Base-by-base conservation (phyloP, 1,139 yeast genomes). In the Pichia sp. region DNA sequence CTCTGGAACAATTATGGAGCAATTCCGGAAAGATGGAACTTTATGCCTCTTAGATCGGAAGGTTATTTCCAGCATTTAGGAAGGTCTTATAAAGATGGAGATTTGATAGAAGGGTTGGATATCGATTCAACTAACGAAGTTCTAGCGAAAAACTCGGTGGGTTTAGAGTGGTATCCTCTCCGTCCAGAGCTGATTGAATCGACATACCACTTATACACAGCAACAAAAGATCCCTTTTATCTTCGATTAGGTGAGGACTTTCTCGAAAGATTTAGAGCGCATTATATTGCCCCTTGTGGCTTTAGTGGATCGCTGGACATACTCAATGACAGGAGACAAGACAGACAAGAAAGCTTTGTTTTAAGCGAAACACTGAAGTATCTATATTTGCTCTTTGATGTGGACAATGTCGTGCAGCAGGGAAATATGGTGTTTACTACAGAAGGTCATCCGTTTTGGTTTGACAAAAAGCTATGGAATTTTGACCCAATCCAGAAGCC, bases 391-490 rank as follows among this genome's bases (percentile, higher is more conserved):
- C 70, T 90, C 50, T 90, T 90, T 71, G 95, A 90, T 65, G 83
- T 78, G 11, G 75, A 75, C 6, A 49, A 47, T n/a, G 47, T 51
- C 3, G 40, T 49, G 31, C 58, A 47, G 30, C 51, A 49, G 10
- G 80, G 81, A 47, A 85, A 84, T 62, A 78, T 86, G 71, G 75
- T 92, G 1, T 92, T 90, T 64, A 87, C 96, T 10, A 92, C 98
- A 0, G 98, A 92, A 65, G 98, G 95, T 0, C 98, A 92, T 68
- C 97, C 97, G 2, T 67, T 90, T 57, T 90, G 96, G 96, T 75
- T 78, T 55, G 71, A 71, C 57, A 59, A 67, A 2, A 54, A 62
- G 7, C 57, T 73, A 30, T 30, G 6, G 13, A 11, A 34, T 5
- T 55, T 11, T 45, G 54, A 58, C 34, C 49, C 54, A 16, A 30